Evolutionary conservation across 805 yeast species (phyloP).

Genomic region (Nakazawaea peltata): DNA sequence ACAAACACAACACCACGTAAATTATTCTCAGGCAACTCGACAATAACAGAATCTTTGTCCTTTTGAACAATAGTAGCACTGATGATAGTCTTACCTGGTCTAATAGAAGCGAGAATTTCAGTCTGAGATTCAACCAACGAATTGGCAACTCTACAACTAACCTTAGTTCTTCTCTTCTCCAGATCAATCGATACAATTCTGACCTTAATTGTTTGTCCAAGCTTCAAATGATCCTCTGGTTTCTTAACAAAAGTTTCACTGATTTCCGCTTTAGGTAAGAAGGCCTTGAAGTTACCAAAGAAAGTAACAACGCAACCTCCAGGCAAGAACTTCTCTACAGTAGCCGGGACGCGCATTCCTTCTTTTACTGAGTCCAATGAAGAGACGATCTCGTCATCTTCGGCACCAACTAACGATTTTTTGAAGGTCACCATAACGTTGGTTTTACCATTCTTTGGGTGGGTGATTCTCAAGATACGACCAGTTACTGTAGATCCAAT

Average conservation of each 20-base stretch:
- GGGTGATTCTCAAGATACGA: conserved; percentile 49
- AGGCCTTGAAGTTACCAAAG: conserved; percentile 72
- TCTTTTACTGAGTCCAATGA: conserved; percentile 28
- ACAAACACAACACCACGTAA: conserved; percentile 64
- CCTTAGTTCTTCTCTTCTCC: conserved; percentile 48
- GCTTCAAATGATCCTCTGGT: conserved; percentile 68
- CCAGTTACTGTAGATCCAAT: conserved; percentile 76
- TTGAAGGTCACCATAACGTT: conserved; percentile 64
- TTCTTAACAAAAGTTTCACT: conserved; percentile 78
- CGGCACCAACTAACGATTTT: conserved; percentile 70
- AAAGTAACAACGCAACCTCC: conserved; percentile 81
- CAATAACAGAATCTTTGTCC: conserved; percentile 62
- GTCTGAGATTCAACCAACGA: conserved; percentile 40
- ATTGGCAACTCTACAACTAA: conserved; percentile 64
- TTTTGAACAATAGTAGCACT: conserved; percentile 62
- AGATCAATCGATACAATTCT: conserved; percentile 52
- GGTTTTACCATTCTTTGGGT: conserved; percentile 30
- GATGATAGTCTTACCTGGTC: conserved; percentile 56
- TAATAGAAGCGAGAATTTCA: conserved; percentile 35
- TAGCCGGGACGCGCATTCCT: conserved; percentile 57
- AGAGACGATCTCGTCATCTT: conserved; percentile 42
- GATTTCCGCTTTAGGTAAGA: conserved; percentile 80
- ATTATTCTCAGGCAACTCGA: conserved; percentile 45
- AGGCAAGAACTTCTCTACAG: conserved; percentile 62
- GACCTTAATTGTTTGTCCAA: conserved; percentile 80